Evolutionary conservation across 441 rosid species (phyloP).

Genomic region (Omphalea diandra): DNA sequence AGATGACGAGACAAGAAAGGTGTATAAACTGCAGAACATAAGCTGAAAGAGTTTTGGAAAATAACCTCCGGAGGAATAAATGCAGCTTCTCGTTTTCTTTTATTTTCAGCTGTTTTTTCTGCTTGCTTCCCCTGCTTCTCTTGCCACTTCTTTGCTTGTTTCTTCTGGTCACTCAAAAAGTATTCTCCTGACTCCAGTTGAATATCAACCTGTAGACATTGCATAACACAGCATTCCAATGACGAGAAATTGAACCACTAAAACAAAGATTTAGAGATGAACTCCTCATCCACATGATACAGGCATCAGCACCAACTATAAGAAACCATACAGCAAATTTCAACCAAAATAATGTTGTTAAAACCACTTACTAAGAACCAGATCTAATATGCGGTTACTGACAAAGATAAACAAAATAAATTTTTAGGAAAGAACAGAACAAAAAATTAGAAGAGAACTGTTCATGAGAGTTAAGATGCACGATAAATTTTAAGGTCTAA

Average conservation of each 20-base stretch:
- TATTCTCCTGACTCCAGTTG: slow-evolving; percentile 78
- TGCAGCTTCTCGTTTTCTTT: slow-evolving; percentile 75
- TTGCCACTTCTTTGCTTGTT: slow-evolving; percentile 69
- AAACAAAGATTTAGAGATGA: neutral
- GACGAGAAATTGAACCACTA: neutral
- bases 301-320: neutral
- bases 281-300: neutral
- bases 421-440: neutral
- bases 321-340: neutral
- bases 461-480: neutral
- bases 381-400: neutral
- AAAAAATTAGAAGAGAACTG: neutral
- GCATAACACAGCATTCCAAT: slow-evolving; percentile 21
- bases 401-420: neutral
- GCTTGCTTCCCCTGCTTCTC: slow-evolving; percentile 84
- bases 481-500: neutral
- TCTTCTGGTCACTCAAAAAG: slow-evolving; percentile 65
- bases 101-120: slow-evolving; percentile 80
- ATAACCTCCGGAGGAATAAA: slow-evolving; percentile 85
- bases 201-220: slow-evolving; percentile 54
- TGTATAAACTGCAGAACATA: neutral
- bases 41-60: slow-evolving; percentile 10
- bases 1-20: neutral
- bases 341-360: neutral
- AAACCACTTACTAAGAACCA: neutral